These are phyloP conservation scores for Anthoceros angustus DNA, from an alignment of 225 moss, liverwort and hornwort genomes.

Conservation along the genomic window DNA sequence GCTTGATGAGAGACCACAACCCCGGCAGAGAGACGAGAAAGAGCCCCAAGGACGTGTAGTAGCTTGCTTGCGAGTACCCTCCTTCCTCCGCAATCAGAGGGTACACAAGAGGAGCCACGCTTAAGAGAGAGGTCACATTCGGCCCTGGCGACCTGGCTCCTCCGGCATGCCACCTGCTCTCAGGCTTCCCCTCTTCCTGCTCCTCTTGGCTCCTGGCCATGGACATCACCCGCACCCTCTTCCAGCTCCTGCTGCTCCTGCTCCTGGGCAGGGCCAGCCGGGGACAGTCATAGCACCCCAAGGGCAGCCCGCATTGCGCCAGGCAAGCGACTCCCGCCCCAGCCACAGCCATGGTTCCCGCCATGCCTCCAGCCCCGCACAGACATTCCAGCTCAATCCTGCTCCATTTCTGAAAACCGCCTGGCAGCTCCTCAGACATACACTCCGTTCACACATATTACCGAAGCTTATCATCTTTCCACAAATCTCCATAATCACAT, in stretches of 20 bases:
- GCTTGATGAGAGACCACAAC: constrained; percentile 93
- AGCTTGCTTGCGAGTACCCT: constrained; percentile 95
- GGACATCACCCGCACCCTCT: neutral
- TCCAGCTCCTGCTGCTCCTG: neutral
- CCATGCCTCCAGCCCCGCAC: too few relatives aligned
- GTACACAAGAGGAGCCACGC: constrained; percentile 57
- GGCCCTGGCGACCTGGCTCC: constrained; percentile 11
- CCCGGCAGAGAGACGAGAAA: constrained; percentile 89
- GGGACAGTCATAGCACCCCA: neutral
- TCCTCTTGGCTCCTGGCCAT: neutral
- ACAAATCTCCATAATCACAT: too few relatives aligned
- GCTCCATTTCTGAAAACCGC: too few relatives aligned
- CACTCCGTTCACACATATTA: too few relatives aligned
- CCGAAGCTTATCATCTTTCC: too few relatives aligned
- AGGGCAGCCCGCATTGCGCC: too few relatives aligned
- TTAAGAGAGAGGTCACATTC: constrained; percentile 28
- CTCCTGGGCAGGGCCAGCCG: neutral
- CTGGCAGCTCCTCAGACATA: too few relatives aligned
- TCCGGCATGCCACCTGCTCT: neutral
- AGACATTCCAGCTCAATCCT: too few relatives aligned
- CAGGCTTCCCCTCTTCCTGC: neutral
- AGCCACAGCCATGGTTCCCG: too few relatives aligned
- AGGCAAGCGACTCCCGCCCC: too few relatives aligned
- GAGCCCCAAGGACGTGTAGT: constrained; percentile 86
- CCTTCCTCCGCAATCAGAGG: constrained; percentile 60